Conservation (phyloP, 495 filamentous ascomycete species). For the Aspergillus biplanus region DNA sequence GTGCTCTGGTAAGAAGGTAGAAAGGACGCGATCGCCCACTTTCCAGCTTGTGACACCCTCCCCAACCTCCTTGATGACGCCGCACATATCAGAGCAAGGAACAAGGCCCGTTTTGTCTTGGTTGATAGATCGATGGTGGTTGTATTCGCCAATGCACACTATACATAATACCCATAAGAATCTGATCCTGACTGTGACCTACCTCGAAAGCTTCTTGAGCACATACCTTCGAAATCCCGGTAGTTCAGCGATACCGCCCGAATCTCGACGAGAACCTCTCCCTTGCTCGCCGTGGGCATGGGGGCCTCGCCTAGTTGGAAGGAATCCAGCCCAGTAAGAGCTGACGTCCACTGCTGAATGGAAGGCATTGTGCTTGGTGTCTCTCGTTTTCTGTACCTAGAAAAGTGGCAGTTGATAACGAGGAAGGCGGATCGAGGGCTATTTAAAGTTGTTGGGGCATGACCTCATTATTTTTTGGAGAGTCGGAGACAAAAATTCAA, state of each 20-base stretch:
- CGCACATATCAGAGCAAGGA: conserved; percentile 75
- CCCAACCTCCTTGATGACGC: conserved; percentile 68
- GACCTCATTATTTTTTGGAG: neutral
- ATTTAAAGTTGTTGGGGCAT: neutral
- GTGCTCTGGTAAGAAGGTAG: conserved; percentile 78
- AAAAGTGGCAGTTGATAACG: neutral
- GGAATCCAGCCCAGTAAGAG: conserved; percentile 54
- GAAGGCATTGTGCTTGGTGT: conserved; percentile 25
- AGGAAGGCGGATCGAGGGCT: neutral
- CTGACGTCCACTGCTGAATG: conserved; percentile 52
- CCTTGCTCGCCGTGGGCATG: conserved; percentile 43
- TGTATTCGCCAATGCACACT: conserved; percentile 62
- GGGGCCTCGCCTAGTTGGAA: conserved; percentile 44
- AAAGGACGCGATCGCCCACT: conserved; percentile 71
- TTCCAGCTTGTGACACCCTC: conserved; percentile 64
- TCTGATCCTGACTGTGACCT: neutral
- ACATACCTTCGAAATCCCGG: conserved; percentile 60
- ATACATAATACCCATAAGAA: neutral
- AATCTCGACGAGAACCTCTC: conserved; percentile 62
- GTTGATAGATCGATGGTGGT: conserved; percentile 51
- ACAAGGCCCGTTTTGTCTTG: conserved; percentile 54
- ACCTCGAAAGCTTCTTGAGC: neutral
- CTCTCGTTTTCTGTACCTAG: neutral
- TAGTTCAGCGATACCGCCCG: conserved; percentile 60
- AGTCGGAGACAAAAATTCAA: neutral